These are phyloP conservation scores for Tetradesmus lagerheimii DNA, from an alignment of 139 green algal species.

Conservation along the genomic window DNA sequence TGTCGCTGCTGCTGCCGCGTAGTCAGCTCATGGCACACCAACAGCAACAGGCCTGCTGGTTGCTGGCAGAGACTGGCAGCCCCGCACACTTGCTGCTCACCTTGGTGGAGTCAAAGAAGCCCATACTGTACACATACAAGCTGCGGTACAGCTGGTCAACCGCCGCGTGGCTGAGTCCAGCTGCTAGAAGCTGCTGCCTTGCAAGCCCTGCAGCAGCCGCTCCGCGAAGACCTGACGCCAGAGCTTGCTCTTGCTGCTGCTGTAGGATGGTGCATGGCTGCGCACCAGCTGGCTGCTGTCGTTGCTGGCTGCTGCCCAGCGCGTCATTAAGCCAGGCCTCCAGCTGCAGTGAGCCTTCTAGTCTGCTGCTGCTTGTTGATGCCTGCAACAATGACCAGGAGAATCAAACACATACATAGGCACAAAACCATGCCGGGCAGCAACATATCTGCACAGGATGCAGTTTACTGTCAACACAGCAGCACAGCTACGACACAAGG, in stretches of 20 bases:
- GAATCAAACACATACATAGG: neutral
- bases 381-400: neutral
- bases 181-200: constrained; percentile 55
- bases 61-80: neutral
- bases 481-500: too few species aligned
- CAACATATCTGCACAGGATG: too few species aligned
- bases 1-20: neutral
- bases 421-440: too few species aligned
- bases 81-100: constrained; percentile 3
- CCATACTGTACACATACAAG: constrained; percentile 73
- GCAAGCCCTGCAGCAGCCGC: constrained; percentile 49
- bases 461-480: too few species aligned
- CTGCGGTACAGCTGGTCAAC: constrained; percentile 62
- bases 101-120: constrained; percentile 70
- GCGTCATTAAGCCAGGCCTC: constrained; percentile 35
- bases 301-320: neutral
- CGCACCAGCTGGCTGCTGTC: neutral
- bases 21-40: neutral
- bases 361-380: neutral
- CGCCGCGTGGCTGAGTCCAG: constrained; percentile 56
- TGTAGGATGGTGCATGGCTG: neutral
- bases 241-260: neutral
- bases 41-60: neutral
- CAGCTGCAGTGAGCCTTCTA: neutral
- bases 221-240: neutral